Evolutionary conservation across 2,329 filamentous ascomycete species (phyloP), one percentile per base, ranked within the genome.

Genomic region (Trichoderma aggressivum): DNA sequence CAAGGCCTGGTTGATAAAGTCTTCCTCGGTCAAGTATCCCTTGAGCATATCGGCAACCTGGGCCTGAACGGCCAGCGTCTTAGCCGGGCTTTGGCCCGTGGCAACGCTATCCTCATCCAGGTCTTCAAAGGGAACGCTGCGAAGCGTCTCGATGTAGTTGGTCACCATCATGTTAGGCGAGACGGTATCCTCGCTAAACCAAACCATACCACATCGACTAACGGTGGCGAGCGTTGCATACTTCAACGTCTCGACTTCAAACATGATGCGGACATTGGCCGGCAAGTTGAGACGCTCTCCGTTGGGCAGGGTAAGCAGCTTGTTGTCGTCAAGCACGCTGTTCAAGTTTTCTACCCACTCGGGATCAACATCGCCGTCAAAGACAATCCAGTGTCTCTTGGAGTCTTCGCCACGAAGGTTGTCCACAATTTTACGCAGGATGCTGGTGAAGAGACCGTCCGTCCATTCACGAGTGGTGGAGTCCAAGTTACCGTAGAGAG

Each of bases 321-420:
- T 99, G 85, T 99, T 99, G 84, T 99, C 96, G 78, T 99, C 96
- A 55, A 99, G 89, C 71, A 99, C 97, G 87, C 93, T 97, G 90
- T 99, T 99, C 86, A 99, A 85, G 81, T 99, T 99, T 81, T 99
- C 96, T 75, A 99, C 96, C 96, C 96, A 99, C 81, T 98, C 97
- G 1, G 96, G 96, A 81, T 99, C 96, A 73, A 99, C 96, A 80
- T 99, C 96, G 73, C 96, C 97, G 80, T 99, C 96, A 77, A 99
- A 99, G 6, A 99, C 93, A 77, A 99, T 98, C 96, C 96, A 99
- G 81, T 99, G 96, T 70, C 96, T 90, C 84, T 99, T 99, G 34
- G 91, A 89, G 79, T 98, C 95, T 81, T 99, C 96, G 67, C 97
- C 96, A 85, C 96, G 94, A 65, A 99, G 88, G 79, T 99, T 99